phyloP scores from a whole-genome alignment of 2,329 filamentous ascomycete genomes.

The Colletotrichum sp. region DNA sequence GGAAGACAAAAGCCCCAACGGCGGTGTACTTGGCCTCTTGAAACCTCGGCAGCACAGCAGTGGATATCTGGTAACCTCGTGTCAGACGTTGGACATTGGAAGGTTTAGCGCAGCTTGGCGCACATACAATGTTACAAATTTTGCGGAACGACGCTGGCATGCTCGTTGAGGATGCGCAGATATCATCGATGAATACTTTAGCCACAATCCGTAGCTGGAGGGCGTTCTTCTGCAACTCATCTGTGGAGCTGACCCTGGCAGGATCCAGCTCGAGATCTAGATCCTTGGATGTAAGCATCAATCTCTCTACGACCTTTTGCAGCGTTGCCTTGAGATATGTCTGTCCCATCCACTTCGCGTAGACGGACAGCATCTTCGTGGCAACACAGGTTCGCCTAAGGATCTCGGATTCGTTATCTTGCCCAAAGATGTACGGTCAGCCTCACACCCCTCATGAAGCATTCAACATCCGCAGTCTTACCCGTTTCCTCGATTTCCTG shows the following conservation, averaged over 20 bases:
- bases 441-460: background rate
- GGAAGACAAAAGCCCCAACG: slow-evolving; percentile 73
- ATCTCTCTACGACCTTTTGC: slow-evolving; percentile 69
- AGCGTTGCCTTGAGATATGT: slow-evolving; percentile 68
- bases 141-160: slow-evolving; percentile 70
- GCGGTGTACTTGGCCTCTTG: slow-evolving; percentile 75
- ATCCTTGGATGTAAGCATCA: slow-evolving; percentile 71
- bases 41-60: slow-evolving; percentile 67
- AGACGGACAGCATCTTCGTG: slow-evolving; percentile 76
- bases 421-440: slow-evolving; percentile 4
- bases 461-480: slow-evolving; percentile 28
- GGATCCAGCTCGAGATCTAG: slow-evolving; percentile 73
- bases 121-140: slow-evolving; percentile 69
- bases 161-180: slow-evolving; percentile 65
- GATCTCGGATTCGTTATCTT: slow-evolving; percentile 72
- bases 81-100: slow-evolving; percentile 11
- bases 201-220: slow-evolving; percentile 70
- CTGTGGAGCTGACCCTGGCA: slow-evolving; percentile 60
- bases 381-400: slow-evolving; percentile 72
- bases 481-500: slow-evolving; percentile 73
- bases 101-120: background rate
- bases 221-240: slow-evolving; percentile 71
- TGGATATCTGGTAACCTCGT: slow-evolving; percentile 54
- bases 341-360: slow-evolving; percentile 74
- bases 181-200: slow-evolving; percentile 75